Base-by-base conservation (phyloP, 768 basidiomycete genomes). In the Boletus rex-veris region DNA sequence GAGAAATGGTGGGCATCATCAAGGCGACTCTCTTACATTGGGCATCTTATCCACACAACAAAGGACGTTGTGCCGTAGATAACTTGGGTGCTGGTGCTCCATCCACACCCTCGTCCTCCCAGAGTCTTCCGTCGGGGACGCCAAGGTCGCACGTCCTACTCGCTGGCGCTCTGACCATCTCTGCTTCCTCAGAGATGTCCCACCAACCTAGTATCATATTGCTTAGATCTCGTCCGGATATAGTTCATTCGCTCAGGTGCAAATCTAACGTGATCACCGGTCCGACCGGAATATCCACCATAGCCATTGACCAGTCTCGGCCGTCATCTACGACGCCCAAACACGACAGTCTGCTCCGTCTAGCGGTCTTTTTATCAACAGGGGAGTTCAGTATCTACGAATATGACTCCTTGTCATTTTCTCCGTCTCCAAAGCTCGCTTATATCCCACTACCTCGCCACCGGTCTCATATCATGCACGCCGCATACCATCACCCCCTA, bases 401-500 rank as follows among this genome's bases (percentile, higher is more conserved):
- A 28, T 67, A 88, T 46, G 74, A 80, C 58, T 78, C 79, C 48
- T 63, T 73, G 16, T 71, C 75, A 9, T 58, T 66, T 21, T 75
- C 79, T n/a, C 58, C 70, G 3, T 73, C 75, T 30, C 62, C 67
- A 2, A 76, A 74, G 47, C 66, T 79, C 42, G 71, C 77, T 14
- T 83, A 86, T 63, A 65, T 76, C 37, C 84, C 84, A 16, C 54
- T 66, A 8, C 55, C 63, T 26, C 72, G 71, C 36, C 67, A 74
- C 42, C 73, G 81, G 42, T 66, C 76, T 12, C 76, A 76, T 16
- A 77, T 86, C 53, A 75, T 80, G 44, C 84, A 84, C 43, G 86
- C 85, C 14, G 88, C 78, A 8, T 92, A 89, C 63, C 82, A 90
- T 60, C 86, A 91, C 54, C 90, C 88, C 2, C 71, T 92, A 6